phyloP scores from a whole-genome alignment of 345 rosid species.

The Trapa incisa region DNA sequence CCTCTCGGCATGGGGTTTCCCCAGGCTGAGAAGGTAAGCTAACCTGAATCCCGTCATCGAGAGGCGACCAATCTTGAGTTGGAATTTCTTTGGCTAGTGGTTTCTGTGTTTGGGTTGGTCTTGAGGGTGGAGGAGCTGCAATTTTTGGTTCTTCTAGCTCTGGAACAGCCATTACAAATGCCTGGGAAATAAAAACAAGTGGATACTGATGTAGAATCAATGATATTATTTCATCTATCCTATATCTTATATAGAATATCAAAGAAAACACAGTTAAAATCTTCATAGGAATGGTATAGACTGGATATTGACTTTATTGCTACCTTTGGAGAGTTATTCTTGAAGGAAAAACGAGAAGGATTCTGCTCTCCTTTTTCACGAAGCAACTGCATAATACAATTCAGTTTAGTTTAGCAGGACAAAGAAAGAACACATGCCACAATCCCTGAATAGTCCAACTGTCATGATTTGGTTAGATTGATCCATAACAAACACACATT shows the following conservation, averaged over 20 bases:
- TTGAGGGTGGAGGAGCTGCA: constrained; percentile 3
- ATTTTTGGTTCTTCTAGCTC: constrained; percentile 1
- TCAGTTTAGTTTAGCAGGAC: too few relatives aligned
- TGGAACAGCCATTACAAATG: neutral
- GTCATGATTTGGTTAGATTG: neutral
- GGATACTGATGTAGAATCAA: neutral
- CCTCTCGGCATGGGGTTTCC: too few relatives aligned
- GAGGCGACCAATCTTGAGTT: constrained; percentile 42
- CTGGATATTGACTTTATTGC: neutral
- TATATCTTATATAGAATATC: too few relatives aligned
- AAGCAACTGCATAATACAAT: constrained; percentile 25
- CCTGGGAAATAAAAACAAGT: constrained; percentile 2
- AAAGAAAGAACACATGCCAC: neutral
- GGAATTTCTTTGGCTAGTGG: neutral
- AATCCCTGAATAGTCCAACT: neutral
- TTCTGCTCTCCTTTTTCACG: constrained; percentile 38
- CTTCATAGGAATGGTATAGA: neutral
- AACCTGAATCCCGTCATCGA: constrained; percentile 39
- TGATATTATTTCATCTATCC: neutral
- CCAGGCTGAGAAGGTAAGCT: too few relatives aligned
- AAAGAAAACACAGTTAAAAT: neutral
- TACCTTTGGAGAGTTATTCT: constrained; percentile 29
- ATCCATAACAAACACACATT: neutral
- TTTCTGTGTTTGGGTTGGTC: neutral
- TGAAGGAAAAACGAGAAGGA: constrained; percentile 10